Evolutionary conservation across 2,329 filamentous ascomycete species (phyloP).

Genomic region (Torrubiella hemipterigena): DNA sequence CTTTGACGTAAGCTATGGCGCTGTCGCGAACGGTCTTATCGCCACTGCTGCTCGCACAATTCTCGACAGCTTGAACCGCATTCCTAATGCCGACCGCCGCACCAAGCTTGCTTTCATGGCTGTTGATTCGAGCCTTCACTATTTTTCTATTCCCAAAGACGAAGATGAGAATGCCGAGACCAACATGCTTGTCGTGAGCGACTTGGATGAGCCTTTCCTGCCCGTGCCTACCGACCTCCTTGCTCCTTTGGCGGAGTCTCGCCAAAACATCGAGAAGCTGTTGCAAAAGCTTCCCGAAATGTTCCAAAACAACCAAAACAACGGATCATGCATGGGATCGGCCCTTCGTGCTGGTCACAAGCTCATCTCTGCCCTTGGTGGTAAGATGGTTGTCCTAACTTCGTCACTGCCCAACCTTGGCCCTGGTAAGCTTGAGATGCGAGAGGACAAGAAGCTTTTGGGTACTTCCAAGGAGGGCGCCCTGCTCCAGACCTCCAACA

Average conservation of each 20-base stretch:
- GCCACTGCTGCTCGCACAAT: conserved; percentile 91
- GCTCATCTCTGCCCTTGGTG: conserved; percentile 84
- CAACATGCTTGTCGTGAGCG: conserved; percentile 86
- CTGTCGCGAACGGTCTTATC: conserved; percentile 80
- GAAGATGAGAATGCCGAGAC: conserved; percentile 74
- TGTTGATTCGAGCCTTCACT: conserved; percentile 88
- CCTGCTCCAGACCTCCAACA: conserved; percentile 82
- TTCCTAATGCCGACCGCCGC: conserved; percentile 93
- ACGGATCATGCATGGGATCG: conserved; percentile 86
- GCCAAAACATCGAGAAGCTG: conserved; percentile 84
- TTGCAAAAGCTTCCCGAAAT: conserved; percentile 84
- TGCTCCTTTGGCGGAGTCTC: conserved; percentile 78
- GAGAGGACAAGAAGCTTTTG: conserved; percentile 91
- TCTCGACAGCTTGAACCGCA: conserved; percentile 84
- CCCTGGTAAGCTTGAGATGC: conserved; percentile 78
- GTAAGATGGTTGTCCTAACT: conserved; percentile 86
- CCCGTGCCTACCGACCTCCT: conserved; percentile 87
- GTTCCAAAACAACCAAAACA: conserved; percentile 91
- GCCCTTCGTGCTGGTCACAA: conserved; percentile 89
- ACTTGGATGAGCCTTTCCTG: conserved; percentile 91
- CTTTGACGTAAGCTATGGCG: conserved; percentile 85
- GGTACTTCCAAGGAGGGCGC: conserved; percentile 86
- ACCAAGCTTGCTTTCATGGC: conserved; percentile 92
- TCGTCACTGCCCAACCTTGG: conserved; percentile 85
- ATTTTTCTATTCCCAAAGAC: conserved; percentile 89